Evolutionary conservation across 768 basidiomycete genomes (phyloP).

Genomic region (Gymnopilus dilepis): DNA sequence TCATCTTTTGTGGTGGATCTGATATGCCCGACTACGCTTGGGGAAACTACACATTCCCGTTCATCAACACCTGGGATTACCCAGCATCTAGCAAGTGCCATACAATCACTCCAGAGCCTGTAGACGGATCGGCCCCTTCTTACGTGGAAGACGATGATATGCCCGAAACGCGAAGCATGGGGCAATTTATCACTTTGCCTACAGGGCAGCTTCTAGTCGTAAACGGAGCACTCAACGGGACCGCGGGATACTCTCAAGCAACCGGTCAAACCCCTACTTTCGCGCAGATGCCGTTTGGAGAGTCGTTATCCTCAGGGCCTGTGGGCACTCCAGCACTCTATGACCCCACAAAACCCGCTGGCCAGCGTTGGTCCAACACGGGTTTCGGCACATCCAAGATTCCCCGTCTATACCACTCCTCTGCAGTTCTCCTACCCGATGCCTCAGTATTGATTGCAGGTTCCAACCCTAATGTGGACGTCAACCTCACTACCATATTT

Average conservation of each 20-base stretch:
- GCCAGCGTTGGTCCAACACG: slow-evolving; percentile 74
- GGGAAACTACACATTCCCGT: slow-evolving; percentile 79
- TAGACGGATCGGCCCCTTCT: slow-evolving; percentile 59
- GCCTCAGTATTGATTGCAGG: slow-evolving; percentile 89
- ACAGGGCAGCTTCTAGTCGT: slow-evolving; percentile 77
- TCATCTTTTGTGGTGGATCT: slow-evolving; percentile 92
- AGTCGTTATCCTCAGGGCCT: slow-evolving; percentile 82
- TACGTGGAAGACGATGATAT: slow-evolving; percentile 81
- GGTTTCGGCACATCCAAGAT: slow-evolving; percentile 68
- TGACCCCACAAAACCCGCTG: slow-evolving; percentile 73
- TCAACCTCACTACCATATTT: slow-evolving; percentile 63
- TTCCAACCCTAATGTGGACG: slow-evolving; percentile 92
- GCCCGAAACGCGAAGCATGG: slow-evolving; percentile 83
- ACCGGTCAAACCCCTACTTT: slow-evolving; percentile 52
- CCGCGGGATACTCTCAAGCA: slow-evolving; percentile 83
- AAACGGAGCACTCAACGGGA: slow-evolving; percentile 88
- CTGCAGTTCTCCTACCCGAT: slow-evolving; percentile 85
- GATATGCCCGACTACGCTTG: slow-evolving; percentile 75
- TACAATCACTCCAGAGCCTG: slow-evolving; percentile 85
- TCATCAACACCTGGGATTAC: slow-evolving; percentile 74
- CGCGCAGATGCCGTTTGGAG: slow-evolving; percentile 67
- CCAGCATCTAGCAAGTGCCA: slow-evolving; percentile 79
- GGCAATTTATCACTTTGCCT: slow-evolving; percentile 88
- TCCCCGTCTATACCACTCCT: slow-evolving; percentile 90
- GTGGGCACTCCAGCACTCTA: slow-evolving; percentile 80